Evolutionary conservation across 306 rosid genomes (phyloP).

Genomic region (cucumber (Cucumis sativus)): DNA sequence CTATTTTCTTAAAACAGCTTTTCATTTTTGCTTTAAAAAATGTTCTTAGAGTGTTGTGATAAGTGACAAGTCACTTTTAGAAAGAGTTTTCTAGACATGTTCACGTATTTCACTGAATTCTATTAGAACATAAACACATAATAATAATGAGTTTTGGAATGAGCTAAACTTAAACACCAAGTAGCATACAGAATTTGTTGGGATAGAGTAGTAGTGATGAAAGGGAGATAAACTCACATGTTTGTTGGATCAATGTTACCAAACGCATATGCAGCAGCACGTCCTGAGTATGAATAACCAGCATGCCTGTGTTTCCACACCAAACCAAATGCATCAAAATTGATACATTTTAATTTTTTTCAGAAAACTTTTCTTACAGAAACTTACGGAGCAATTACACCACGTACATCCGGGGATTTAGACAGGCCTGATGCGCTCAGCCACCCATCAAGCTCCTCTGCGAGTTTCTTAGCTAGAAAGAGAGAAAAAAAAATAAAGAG

Average conservation of each 20-base stretch:
- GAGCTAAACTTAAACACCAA: neutral
- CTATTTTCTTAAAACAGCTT: neutral
- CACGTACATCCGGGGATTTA: conserved; percentile 66
- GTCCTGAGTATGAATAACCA: conserved; percentile 92
- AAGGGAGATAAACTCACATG: conserved; percentile 31
- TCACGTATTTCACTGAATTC: neutral
- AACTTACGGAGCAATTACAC: conserved; percentile 94
- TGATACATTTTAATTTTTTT: neutral
- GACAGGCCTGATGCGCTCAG: conserved; percentile 40
- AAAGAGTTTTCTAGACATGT: neutral
- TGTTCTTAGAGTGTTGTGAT: neutral
- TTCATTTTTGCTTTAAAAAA: neutral
- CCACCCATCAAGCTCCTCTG: conserved; percentile 78
- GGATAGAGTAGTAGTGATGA: neutral
- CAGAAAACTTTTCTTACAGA: neutral
- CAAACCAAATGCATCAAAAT: conserved; percentile 7
- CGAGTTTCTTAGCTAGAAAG: conserved; percentile 40
- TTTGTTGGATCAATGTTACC: conserved; percentile 88
- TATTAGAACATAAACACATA: neutral
- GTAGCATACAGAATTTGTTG: neutral
- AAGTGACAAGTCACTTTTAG: neutral
- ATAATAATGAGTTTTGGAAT: neutral
- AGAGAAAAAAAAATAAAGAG: neutral
- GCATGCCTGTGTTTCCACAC: conserved; percentile 64
- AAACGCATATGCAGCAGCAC: conserved; percentile 95